Conservation (phyloP, 371 early-diverging fungal species). For the Mortierella sp. region DNA sequence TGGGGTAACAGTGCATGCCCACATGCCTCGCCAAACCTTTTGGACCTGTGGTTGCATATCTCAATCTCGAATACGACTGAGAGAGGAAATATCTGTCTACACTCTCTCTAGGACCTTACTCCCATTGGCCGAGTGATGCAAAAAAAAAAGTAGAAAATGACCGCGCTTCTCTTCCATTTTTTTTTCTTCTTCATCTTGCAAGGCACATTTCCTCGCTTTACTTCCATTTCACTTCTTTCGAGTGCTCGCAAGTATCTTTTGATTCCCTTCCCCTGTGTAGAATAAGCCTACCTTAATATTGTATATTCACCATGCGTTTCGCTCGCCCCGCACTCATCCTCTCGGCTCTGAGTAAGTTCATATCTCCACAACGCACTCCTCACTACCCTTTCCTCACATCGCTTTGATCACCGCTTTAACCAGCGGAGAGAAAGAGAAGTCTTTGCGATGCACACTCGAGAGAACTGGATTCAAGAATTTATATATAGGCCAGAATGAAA, state of each 20-base stretch:
- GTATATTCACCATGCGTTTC: conserved; percentile 31
- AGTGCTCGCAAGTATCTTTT: not conserved
- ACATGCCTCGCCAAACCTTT: not conserved
- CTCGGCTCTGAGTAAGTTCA: conserved; percentile 34
- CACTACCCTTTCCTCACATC: not conserved
- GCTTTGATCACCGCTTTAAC: not conserved
- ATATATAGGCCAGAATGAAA: not conserved
- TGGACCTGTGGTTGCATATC: conserved; percentile 7
- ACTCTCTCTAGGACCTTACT: not conserved
- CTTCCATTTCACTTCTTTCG: not conserved
- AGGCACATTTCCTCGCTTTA: not conserved
- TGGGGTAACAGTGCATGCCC: not conserved
- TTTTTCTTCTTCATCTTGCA: not conserved
- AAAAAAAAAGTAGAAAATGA: not conserved
- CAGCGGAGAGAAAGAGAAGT: not conserved
- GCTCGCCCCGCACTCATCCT: conserved; percentile 23
- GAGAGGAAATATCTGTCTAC: not conserved
- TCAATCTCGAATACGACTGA: not conserved
- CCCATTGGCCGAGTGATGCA: not conserved
- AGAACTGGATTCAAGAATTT: not conserved
- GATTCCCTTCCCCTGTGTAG: not conserved
- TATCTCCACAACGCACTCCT: not conserved
- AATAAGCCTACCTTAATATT: not conserved
- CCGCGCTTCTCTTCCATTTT: not conserved
- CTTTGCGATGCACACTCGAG: not conserved